A percentile compares a stretch with the other conserved stretches of the same genome.
Conservation (phyloP, 1,139 yeast species). For the Zygoascus sp. region DNA sequence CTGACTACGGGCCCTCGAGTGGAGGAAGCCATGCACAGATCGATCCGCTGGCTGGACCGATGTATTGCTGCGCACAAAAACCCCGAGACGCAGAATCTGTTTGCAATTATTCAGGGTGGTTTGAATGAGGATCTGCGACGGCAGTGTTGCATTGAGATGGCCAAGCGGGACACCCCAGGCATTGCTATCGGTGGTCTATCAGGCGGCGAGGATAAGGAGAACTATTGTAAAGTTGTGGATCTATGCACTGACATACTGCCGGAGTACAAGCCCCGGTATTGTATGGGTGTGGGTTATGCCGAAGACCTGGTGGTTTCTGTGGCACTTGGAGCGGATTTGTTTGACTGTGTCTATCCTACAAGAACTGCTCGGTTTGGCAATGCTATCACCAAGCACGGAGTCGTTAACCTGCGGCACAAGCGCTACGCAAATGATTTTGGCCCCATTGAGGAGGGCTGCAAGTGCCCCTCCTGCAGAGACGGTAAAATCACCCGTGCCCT, state of each 20-base stretch:
- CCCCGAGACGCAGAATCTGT: conserved; percentile 41
- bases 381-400: conserved; percentile 41
- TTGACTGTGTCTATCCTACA: conserved; percentile 46
- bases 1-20: conserved; percentile 42
- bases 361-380: conserved; percentile 46
- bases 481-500: conserved; percentile 36
- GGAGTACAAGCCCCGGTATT: conserved; percentile 41
- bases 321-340: conserved; percentile 44
- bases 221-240: conserved; percentile 39
- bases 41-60: conserved; percentile 43
- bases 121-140: conserved; percentile 38
- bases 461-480: conserved; percentile 40
- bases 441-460: conserved; percentile 41
- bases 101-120: conserved; percentile 46
- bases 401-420: conserved; percentile 35
- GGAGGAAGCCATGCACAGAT: conserved; percentile 44
- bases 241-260: conserved; percentile 42
- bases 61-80: conserved; percentile 43
- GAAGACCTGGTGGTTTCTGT: conserved; percentile 44
- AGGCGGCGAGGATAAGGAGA: conserved; percentile 43
- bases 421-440: conserved; percentile 34
- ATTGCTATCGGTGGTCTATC: conserved; percentile 45
- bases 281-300: conserved; percentile 48
- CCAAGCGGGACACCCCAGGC: conserved; percentile 43
- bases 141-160: conserved; percentile 42